Conservation (phyloP, 148 eudicot genomes). For the Vaccinium corymbosum region DNA sequence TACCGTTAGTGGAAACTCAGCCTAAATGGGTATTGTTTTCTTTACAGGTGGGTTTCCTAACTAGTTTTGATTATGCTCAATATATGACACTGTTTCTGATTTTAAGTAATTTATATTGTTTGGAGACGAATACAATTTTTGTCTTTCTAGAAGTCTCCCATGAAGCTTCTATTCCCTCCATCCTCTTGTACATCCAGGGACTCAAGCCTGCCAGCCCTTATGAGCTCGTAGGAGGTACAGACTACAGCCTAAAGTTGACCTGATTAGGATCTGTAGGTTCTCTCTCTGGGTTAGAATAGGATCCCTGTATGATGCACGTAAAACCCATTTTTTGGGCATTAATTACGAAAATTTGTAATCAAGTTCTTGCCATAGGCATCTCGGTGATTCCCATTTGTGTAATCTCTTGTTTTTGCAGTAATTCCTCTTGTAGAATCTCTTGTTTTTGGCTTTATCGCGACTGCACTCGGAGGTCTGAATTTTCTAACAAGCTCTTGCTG, state of each 20-base stretch:
- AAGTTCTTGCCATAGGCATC: not conserved
- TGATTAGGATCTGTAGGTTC: not conserved
- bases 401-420: no score
- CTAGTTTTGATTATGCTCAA: not conserved
- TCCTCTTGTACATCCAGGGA: slow-evolving; percentile 4
- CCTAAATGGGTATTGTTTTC: not conserved
- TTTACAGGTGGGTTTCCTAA: not conserved
- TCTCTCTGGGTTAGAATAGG: not conserved
- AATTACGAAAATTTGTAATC: not conserved
- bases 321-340: not conserved
- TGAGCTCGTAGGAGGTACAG: not conserved
- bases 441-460: not conserved
- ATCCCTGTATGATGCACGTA: not conserved
- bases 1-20: no score
- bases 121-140: not conserved
- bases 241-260: not conserved
- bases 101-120: not conserved
- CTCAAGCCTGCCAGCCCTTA: not conserved
- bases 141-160: not conserved
- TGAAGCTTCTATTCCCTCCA: not conserved
- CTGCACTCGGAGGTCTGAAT: not conserved
- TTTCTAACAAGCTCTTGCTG: not conserved
- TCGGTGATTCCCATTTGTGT: not conserved
- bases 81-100: not conserved
- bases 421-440: no score